Evolutionary conservation across 2,329 filamentous ascomycete species (phyloP), one percentile per base, ranked within the genome.

Genomic region (Stylonectria norvegica): DNA sequence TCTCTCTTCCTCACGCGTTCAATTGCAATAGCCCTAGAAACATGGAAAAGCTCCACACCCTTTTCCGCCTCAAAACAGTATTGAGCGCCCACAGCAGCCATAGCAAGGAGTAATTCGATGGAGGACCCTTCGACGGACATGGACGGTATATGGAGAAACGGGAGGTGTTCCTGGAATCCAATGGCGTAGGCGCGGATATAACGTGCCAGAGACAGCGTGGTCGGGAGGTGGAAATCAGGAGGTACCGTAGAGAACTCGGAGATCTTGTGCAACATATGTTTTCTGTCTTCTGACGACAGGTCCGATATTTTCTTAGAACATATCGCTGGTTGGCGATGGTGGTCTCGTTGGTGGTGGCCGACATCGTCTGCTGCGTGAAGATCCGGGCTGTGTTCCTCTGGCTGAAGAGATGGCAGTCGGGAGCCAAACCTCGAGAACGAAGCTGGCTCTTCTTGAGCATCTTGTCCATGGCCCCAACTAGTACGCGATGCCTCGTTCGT

Each of bases 171-270:
- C 19, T 48, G 47, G 7, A 42, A 48, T 0, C 47, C 45, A 14
- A 37, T 31, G 27, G 48, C 42, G 17, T 47, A 49, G 17, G 41
- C 46, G 14, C 38, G 36, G 4, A 49, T 27, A 15, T 49, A 45
- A 3, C 47, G 41, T 9, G 45, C 38, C 2, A 49, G 25, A 7
- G 22, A 25, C 12, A 25, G 22, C 7, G 22, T 25, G 12, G 22
- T 25, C 7, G 22, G 22, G 12, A 25, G 22, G 7, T 12, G 22
- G 22, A 25, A 25, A 7, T 25, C 22, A 25, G 22, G 22, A 25
- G 22, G 22, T 12, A 25, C 22, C 7, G 22, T 25, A 25, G 22
- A 25, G 22, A 25, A 25, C 22, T 25, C 22, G 12, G 22, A 25
- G 22, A 25, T 25, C 22, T 7, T 25, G 22, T 12, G 22, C 12